Evolutionary conservation across 306 rosid species (phyloP), one percentile per base, ranked within the genome.

Genomic region (Gastrolobium bilobum): DNA sequence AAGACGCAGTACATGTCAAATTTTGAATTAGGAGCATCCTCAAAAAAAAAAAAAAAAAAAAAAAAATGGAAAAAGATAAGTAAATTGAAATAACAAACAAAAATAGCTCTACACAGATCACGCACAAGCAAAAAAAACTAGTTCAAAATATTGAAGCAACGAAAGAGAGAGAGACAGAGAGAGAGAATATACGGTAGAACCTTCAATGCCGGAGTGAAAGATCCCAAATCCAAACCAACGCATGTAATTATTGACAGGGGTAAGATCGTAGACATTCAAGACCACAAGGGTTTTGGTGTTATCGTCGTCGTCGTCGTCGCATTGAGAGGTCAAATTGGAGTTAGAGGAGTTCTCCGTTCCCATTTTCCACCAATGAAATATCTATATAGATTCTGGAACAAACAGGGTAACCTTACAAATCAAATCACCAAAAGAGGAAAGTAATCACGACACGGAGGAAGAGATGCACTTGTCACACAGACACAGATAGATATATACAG

Each of bases 191-290:
- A 26, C 2, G 53, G 40, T 4, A 34, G 3, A 29, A 83, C 99
- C 99, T 96, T 96, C 88, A 84, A 96, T 85, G 54, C 99, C 99
- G 7, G 99, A 93, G 85, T 96, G 99, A 50, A 91, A 96, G 80
- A 93, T 86, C 82, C 99, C 99, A 43, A 91, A 64, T 51, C 99
- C 99, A 76, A 96, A 83, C 97, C 97, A 96, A 83, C 73, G 83
- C 57, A 81, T 57, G 84, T 93, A 96, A 82, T 86, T 87, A 78
- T 96, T 96, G 75, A 92, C 56, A 40, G 97, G 92, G 50, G 99
- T 93, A 76, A 96, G 99, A 84, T 96, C 99, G 84, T 96, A 96
- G 42, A 96, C 90, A 81, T 96, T 91, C 88, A 96, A 87, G 14
- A 90, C 73, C 62, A 93, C 94, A 69, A 39, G 81, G 54, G 86